Conservation (phyloP, 306 rosid genomes). For the Gillenia trifoliata region DNA sequence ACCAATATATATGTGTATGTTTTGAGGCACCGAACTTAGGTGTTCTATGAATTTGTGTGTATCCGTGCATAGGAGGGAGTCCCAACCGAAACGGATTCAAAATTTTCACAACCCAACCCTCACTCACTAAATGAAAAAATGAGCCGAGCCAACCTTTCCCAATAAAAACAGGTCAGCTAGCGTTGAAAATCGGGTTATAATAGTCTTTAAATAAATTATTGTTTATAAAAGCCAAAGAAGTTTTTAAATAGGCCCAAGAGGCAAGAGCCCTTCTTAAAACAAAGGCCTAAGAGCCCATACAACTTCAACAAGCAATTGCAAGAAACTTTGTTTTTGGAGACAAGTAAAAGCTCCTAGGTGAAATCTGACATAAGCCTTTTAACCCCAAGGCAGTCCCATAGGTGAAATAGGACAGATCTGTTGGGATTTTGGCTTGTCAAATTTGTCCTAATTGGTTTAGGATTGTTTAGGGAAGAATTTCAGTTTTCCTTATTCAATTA, state of each 20-base stretch:
- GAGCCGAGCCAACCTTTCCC: not conserved
- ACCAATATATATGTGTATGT: not conserved
- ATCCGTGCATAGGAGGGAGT: not conserved
- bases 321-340: not conserved
- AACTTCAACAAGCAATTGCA: not conserved
- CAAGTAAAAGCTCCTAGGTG: not conserved
- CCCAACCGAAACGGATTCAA: not conserved
- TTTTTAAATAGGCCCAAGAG: not conserved
- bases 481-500: too few species aligned
- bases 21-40: not conserved
- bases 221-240: not conserved
- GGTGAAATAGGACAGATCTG: too few species aligned
- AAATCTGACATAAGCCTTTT: too few species aligned
- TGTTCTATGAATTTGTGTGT: not conserved
- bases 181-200: not conserved
- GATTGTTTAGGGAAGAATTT: too few species aligned
- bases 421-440: too few species aligned
- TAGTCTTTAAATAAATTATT: not conserved
- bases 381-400: too few species aligned
- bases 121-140: not conserved
- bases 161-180: not conserved
- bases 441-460: too few species aligned
- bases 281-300: not conserved
- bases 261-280: not conserved
- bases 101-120: not conserved